phyloP scores from a whole-genome alignment of 2,329 filamentous ascomycete species.

The Cordyceps militaris region DNA sequence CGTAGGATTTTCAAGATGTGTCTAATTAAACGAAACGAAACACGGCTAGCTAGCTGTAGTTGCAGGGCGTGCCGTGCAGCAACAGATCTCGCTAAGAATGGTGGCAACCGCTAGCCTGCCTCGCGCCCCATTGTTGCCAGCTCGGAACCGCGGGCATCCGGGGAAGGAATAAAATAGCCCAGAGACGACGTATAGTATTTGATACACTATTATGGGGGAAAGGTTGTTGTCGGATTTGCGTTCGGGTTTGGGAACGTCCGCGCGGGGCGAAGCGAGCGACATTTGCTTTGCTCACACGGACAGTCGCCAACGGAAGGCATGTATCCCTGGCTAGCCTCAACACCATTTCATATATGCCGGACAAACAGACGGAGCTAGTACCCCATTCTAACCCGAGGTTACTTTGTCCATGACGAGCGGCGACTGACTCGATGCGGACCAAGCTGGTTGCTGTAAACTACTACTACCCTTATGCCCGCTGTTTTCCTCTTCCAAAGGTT shows the following conservation, averaged over 20 bases:
- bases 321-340: neutral
- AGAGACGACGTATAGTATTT: neutral
- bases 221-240: neutral
- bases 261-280: neutral
- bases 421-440: neutral
- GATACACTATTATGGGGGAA: neutral
- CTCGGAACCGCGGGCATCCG: conserved; percentile 5
- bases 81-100: neutral
- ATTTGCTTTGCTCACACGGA: neutral
- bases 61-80: neutral
- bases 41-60: neutral
- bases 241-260: neutral
- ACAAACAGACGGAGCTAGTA: neutral
- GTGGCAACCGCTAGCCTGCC: neutral
- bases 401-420: neutral
- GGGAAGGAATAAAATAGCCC: neutral
- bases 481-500: neutral
- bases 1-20: neutral
- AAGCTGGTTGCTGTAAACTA: neutral
- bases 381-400: neutral
- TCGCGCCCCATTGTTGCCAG: neutral
- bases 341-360: neutral
- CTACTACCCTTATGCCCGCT: conserved; percentile 3
- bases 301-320: neutral
- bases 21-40: neutral